Evolutionary conservation across 2,329 filamentous ascomycete genomes (phyloP), one percentile per base, ranked within the genome.

Genomic region (Colletotrichum aenigma): DNA sequence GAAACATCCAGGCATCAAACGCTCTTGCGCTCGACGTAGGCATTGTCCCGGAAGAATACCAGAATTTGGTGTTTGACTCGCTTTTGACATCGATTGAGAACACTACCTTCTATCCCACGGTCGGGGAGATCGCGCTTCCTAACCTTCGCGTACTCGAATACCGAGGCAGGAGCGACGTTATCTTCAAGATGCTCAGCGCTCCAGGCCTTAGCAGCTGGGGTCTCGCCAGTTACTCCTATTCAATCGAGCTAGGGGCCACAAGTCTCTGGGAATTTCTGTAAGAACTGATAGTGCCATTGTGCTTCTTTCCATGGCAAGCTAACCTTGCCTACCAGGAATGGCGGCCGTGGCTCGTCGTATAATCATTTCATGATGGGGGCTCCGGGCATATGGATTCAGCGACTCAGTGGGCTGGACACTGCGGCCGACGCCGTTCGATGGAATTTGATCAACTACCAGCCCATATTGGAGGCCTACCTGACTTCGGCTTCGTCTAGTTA

Each of bases 331-430:
- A 3, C 1, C 18, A 48, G 38, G 5, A 48, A 48, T 3, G 38
- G 38, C 1, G 38, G 18, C 2, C 38, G 18, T 1, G 76, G 76
- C 13, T 71, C 75, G 16, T 75, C 70, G 9, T 16, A 43, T 18
- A 78, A 77, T 60, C 76, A 77, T 58, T 78, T 77, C 75, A 78
- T 77, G 75, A 70, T 67, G 16, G 71, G 75, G 0, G 68, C 61
- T 58, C 71, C 67, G 5, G 75, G 77, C 38, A 6, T 34, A 3
- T 77, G 76, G 70, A 62, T 77, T 24, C 16, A 74, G 21, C 28
- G 62, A 38, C 70, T 77, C 10, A 69, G 61, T 16, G 74, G 76
- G 10, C 70, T 13, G 16, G 6, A 18, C 21, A 66, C 28, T 18
- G 13, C 9, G 30, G 24, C 5, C n/a, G 43, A 18, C 32, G 43